Evolutionary conservation across 495 filamentous ascomycete genomes (phyloP), one percentile per base, ranked within the genome.

Genomic region (Sordaria brevicollis): DNA sequence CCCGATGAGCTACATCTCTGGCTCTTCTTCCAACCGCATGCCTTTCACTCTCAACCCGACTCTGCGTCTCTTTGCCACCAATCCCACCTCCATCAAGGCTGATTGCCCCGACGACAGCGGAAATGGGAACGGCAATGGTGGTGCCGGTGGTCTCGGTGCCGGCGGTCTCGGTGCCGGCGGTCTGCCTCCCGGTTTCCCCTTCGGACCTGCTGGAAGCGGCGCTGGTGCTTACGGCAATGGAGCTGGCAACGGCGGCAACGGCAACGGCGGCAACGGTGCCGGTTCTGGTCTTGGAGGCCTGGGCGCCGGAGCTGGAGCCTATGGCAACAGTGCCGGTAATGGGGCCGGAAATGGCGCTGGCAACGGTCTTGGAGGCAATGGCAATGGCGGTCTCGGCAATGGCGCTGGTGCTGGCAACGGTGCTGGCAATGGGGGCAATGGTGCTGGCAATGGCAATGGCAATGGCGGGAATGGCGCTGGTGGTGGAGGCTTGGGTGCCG

Each of bases 1-100:
- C 70, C 68, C 76, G 67, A 57, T 69, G 35, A 69, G 73, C 10
- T 76, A 76, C 38, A 68, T 70, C 73, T 36, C 76, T 82, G 70
- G 57, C 73, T 65, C 49, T 34, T 29, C 74, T 38, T 29, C 29
- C 19, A 34, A 36, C 8, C 31, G 15, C 67, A 67, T 8, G 41
- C 38, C 62, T 9, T 19, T 68, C 17, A 19, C 57, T 38, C 19
- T 33, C 39, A 67, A 41, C 19, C 54, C n/a, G 72, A 72, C 66
- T 33, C 37, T 36, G 37, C 54, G 19, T 25, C 35, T 62, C 25
- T 62, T 62, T 6, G 33, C 49, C 35, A 21, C 66, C 66, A 39
- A 29, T 29, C 33, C 35, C 15, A 39, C 33, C 25, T 35, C 35
- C 10, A 8, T 29, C 19, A 35, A 25, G 21, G 66, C 31, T 5